phyloP scores from a whole-genome alignment of 139 green algal genomes.

The Chlorella sorokiniana region DNA sequence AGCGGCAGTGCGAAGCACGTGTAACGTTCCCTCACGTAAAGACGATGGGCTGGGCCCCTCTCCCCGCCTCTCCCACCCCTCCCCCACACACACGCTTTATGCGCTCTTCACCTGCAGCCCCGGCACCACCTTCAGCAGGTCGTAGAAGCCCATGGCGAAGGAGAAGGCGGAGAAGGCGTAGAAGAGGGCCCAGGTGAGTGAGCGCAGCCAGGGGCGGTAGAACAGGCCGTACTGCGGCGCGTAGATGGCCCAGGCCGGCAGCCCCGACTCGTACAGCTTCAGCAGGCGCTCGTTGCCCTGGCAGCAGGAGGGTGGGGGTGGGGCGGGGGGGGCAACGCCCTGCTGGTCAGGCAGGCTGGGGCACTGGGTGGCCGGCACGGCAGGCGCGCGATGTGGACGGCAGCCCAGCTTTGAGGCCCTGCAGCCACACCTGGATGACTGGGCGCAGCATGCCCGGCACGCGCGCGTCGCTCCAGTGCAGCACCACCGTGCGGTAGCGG shows the following conservation, averaged over 20 bases:
- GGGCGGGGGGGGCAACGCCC: neutral
- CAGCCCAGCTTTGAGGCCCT: no score
- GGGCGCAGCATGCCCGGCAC: constrained; percentile 46
- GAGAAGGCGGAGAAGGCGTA: constrained; percentile 76
- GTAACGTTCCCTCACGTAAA: no score
- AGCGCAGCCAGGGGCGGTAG: constrained; percentile 78
- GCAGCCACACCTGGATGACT: constrained; percentile 37
- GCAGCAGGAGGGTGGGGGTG: neutral
- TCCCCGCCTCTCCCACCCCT: no score
- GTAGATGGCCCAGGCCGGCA: constrained; percentile 79
- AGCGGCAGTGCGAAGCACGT: neutral
- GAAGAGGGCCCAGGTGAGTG: constrained; percentile 70
- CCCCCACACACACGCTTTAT: neutral
- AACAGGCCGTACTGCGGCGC: constrained; percentile 52
- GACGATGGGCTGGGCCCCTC: no score
- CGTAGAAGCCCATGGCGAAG: constrained; percentile 72
- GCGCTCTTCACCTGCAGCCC: constrained; percentile 68
- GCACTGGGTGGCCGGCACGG: no score
- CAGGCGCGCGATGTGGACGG: no score
- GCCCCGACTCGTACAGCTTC: constrained; percentile 77
- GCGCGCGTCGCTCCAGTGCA: constrained; percentile 42
- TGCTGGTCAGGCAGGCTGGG: no score
- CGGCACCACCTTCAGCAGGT: constrained; percentile 84
- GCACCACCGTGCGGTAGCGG: constrained; percentile 39
- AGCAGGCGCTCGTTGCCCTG: constrained; percentile 78